phyloP scores from a whole-genome alignment of 768 basidiomycete species.

The Termitomyces sp. region DNA sequence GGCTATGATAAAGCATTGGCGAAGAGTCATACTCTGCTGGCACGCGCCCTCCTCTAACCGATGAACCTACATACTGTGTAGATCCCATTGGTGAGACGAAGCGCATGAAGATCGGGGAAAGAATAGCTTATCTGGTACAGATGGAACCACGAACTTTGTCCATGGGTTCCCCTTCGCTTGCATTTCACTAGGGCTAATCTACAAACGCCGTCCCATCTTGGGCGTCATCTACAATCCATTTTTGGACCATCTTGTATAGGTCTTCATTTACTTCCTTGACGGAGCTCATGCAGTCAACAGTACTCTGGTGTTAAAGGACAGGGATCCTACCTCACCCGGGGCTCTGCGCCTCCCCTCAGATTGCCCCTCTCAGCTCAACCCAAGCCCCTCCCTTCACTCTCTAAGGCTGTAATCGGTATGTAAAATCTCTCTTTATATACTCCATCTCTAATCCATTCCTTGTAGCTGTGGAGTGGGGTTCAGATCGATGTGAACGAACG shows the following conservation, averaged over 20 bases:
- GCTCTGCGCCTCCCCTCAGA: constrained; percentile 40
- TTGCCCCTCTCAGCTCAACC: constrained; percentile 64
- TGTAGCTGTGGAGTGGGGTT: constrained; percentile 85
- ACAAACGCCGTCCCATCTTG: constrained; percentile 76
- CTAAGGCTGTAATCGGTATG: constrained; percentile 69
- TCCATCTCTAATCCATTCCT: not conserved
- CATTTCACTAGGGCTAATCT: constrained; percentile 89
- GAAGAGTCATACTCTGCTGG: constrained; percentile 90
- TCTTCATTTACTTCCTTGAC: not conserved
- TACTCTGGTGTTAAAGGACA: constrained; percentile 80
- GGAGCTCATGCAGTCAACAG: constrained; percentile 27
- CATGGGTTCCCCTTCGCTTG: constrained; percentile 87
- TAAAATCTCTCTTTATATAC: not conserved
- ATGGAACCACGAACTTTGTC: constrained; percentile 88
- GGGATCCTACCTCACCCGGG: constrained; percentile 73
- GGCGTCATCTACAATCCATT: constrained; percentile 96
- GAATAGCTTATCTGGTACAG: constrained; percentile 33
- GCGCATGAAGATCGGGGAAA: not conserved
- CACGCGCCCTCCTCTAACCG: constrained; percentile 65
- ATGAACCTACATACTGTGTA: constrained; percentile 93
- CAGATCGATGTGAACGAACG: constrained; percentile 58
- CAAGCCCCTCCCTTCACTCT: constrained; percentile 64
- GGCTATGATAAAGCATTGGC: constrained; percentile 62
- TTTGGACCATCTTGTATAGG: constrained; percentile 72
- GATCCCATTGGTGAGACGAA: constrained; percentile 79